Evolutionary conservation across 768 basidiomycete genomes (phyloP).

Genomic region (Hericium alpestre): DNA sequence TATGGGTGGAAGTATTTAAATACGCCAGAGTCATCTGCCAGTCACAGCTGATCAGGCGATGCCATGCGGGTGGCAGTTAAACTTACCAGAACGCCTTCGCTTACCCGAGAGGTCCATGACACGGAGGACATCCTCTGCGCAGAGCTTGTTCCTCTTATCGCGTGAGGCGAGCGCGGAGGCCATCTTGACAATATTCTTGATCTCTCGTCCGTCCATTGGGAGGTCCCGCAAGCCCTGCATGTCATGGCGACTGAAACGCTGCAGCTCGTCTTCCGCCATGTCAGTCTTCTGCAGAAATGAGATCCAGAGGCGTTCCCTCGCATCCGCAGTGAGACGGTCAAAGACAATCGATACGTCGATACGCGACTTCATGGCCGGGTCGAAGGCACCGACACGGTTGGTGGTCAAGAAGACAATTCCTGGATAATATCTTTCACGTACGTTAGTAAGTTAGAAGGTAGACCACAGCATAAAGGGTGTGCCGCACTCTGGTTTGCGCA

Average conservation of each 20-base stretch:
- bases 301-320: conserved; percentile 19
- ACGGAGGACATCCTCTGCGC: not conserved
- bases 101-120: not conserved
- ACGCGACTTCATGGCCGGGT: conserved; percentile 24
- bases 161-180: conserved; percentile 42
- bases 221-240: conserved; percentile 34
- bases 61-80: too few relatives aligned
- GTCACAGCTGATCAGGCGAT: too few relatives aligned
- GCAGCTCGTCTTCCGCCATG: not conserved
- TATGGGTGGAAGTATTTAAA: too few relatives aligned
- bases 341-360: conserved; percentile 40
- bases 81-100: not conserved
- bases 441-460: too few relatives aligned
- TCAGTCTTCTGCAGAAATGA: not conserved
- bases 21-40: too few relatives aligned
- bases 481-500: too few relatives aligned
- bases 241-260: not conserved
- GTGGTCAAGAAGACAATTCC: conserved; percentile 31
- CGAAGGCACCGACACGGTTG: conserved; percentile 26
- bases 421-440: conserved; percentile 17
- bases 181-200: conserved; percentile 60
- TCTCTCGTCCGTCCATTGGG: conserved; percentile 53
- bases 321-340: conserved; percentile 40
- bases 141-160: not conserved
- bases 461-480: too few relatives aligned